Percentiles rank a stretch among this genome's conserved stretches.
Conservation (phyloP, 345 rosid genomes). For the Murraya paniculata region DNA sequence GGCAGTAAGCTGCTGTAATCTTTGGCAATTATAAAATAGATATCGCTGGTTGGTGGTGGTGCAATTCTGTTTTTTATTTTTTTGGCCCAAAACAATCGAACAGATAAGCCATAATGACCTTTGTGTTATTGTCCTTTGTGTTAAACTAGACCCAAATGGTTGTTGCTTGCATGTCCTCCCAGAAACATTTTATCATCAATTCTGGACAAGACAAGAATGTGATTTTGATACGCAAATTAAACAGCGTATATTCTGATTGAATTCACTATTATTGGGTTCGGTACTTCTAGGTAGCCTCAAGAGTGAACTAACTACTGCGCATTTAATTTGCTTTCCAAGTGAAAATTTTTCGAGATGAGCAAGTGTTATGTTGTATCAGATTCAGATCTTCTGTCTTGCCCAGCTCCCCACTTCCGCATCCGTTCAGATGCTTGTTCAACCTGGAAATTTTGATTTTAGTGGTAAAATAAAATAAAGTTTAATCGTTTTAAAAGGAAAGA, state of each 20-base stretch:
- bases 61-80: too few species aligned
- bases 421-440: constrained; percentile 77
- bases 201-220: not conserved
- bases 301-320: not conserved
- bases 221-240: not conserved
- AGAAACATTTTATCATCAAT: not conserved
- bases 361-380: not conserved
- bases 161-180: not conserved
- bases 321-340: not conserved
- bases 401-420: constrained; percentile 60
- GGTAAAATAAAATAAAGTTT: not conserved
- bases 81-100: not conserved
- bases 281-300: not conserved
- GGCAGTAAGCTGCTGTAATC: too few species aligned
- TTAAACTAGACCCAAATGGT: not conserved
- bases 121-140: not conserved
- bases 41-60: too few species aligned
- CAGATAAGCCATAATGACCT: not conserved
- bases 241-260: not conserved
- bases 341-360: not conserved
- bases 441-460: constrained; percentile 28
- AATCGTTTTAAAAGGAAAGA: too few species aligned
- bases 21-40: too few species aligned
- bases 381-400: not conserved
- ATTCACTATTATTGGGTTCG: too few species aligned